phyloP scores from a whole-genome alignment of 2,329 filamentous ascomycete genomes.

The Arthrobotrys entomopaga region DNA sequence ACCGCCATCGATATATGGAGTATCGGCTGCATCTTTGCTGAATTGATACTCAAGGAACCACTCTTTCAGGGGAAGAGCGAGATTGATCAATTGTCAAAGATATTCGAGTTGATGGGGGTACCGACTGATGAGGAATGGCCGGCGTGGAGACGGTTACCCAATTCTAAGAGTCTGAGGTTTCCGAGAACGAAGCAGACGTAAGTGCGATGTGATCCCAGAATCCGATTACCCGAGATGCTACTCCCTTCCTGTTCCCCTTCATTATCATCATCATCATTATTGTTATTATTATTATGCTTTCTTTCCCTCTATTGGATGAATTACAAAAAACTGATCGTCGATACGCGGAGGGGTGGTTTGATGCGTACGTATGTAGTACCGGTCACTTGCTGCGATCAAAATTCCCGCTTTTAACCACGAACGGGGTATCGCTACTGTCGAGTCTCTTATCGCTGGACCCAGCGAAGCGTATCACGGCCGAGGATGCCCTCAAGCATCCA shows the following conservation, averaged over 20 bases:
- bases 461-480: conserved; percentile 73
- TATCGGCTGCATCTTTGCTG: conserved; percentile 93
- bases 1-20: conserved; percentile 92
- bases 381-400: conserved; percentile 74
- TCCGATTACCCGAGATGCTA: background rate
- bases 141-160: conserved; percentile 83
- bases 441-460: conserved; percentile 81
- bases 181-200: conserved; percentile 63
- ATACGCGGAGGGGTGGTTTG: background rate
- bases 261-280: too few relatives aligned
- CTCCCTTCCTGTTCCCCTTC: too few relatives aligned
- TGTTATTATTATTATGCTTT: background rate
- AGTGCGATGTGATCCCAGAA: background rate
- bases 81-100: conserved; percentile 85
- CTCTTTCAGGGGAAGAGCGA: conserved; percentile 90
- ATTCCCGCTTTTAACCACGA: conserved; percentile 82
- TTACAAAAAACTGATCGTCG: background rate
- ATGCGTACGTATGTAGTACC: conserved; percentile 55
- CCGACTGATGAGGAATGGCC: conserved; percentile 88
- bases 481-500: conserved; percentile 77
- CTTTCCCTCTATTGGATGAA: background rate
- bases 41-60: conserved; percentile 84
- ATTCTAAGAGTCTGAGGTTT: conserved; percentile 81
- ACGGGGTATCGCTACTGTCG: conserved; percentile 76
- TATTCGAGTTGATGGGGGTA: conserved; percentile 88